Evolutionary conservation across 352 stramenopile genomes (phyloP), one percentile per base, ranked within the genome.

Genomic region (Elongisporangium prolatum): DNA sequence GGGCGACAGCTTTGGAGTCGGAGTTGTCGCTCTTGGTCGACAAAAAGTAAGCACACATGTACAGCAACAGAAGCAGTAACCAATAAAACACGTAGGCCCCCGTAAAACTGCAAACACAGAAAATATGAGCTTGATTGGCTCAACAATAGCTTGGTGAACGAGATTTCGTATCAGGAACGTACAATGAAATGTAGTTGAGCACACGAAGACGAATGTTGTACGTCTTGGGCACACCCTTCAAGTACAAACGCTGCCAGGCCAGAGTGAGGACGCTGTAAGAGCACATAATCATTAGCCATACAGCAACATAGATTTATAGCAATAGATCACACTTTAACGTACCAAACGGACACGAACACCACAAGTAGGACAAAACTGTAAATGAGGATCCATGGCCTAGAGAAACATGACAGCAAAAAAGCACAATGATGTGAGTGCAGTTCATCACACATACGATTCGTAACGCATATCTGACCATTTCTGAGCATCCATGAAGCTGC

Each of bases 21-120:
- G 73, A 85, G 10, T 67, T 70, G 18, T 87, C 63, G 56, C 76
- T 87, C 56, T 86, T 82, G 3, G 80, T 92, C 21, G 82, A 73
- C 63, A 95, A 70, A 62, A 95, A 95, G 64, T 93, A 95, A n/a
- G 86, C 85, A 61, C 77, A 93, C 86, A 95, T 95, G 80, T 93
- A 95, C 60, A 95, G 63, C 20, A 95, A 65, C 17, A 95, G 63
- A 52, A 95, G 56, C 5, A 95, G 75, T 37, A 95, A 70, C 86
- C 86, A 95, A 67, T 95, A 95, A 63, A 95, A 95, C 13, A 95
- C 86, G 57, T 93, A 91, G 21, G 86, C 86, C 24, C 86, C 86
- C 0, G 79, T 93, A 57, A 95, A 95, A 57, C 81, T 91, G 51
- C 17, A 60, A 5, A 60, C 8, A 50, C 11, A 64, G 4, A n/a